These are phyloP conservation scores for Neonectria coccinea DNA, from an alignment of 2,329 filamentous ascomycete genomes.

Conservation along the genomic window DNA sequence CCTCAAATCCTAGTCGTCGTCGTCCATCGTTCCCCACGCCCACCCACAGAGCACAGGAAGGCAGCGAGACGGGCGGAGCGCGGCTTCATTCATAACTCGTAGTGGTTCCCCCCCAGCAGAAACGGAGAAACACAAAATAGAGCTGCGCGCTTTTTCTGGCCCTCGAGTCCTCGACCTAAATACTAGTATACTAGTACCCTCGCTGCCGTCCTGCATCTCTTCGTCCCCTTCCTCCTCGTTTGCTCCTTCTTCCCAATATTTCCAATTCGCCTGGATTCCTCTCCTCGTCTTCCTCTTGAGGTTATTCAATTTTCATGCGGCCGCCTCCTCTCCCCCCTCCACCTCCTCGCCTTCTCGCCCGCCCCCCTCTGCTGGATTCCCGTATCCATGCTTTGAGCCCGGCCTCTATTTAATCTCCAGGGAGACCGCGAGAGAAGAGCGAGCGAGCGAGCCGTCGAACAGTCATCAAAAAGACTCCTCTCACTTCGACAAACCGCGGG, in stretches of 20 bases:
- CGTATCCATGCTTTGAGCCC: constrained; percentile 26
- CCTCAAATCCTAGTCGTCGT: background rate
- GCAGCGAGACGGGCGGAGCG: constrained; percentile 28
- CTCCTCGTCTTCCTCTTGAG: constrained; percentile 13
- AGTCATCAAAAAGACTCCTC: background rate
- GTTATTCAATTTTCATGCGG: constrained; percentile 40
- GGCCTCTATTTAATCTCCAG: constrained; percentile 20
- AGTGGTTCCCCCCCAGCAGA: constrained; percentile 35
- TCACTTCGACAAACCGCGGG: background rate
- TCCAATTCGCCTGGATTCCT: constrained; percentile 20
- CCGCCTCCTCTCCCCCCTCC: constrained; percentile 31
- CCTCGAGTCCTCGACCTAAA: constrained; percentile 9
- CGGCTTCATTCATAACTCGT: constrained; percentile 44
- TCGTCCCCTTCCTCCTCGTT: constrained; percentile 17
- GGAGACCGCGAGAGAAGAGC: constrained; percentile 19
- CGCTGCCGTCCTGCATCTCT: constrained; percentile 12
- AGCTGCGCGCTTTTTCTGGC: constrained; percentile 46
- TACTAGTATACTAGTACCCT: background rate
- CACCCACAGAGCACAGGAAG: constrained; percentile 14
- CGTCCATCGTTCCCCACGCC: constrained; percentile 27
- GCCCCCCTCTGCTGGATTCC: constrained; percentile 23
- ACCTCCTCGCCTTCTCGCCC: constrained; percentile 34
- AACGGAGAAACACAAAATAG: constrained; percentile 41
- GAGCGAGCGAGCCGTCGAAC: background rate
- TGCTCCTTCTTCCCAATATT: constrained; percentile 16